Base-by-base conservation (phyloP, 2,329 filamentous ascomycete species). In the Achaetomium macrosporum region DNA sequence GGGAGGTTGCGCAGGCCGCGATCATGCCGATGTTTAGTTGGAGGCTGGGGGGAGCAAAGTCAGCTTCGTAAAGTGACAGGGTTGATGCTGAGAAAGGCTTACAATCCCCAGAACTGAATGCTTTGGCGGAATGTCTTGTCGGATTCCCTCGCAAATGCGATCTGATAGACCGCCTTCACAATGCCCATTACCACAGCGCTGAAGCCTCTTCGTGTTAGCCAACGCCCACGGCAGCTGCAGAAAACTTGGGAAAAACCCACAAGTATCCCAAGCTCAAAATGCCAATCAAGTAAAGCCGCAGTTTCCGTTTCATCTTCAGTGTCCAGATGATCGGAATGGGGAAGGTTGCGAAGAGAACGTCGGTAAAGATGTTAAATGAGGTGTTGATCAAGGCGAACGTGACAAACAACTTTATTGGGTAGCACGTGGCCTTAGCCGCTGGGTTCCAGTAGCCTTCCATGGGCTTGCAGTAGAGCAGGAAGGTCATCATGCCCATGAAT, bases 261-360 rank as follows among this genome's bases (percentile, higher is more conserved):
- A 72, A 60, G 53, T 73, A 73, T 30, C 73, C 73, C 17, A 75
- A 61, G 44, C 70, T 69, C 5, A 75, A 61, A 49, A 76, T 69
- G 1, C 57, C 63, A 19, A 73, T 66, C 11, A 76, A 59, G 19
- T 73, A 73, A 0, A 74, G 19, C 17, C 68, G 65, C 1, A 66
- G 66, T 13, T 65, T 64, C n/a, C 60, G 59, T 57, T 69, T 70
- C 61, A 71, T 66, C 50, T 74, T 68, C n/a, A 74, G 59, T 7
- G 61, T 59, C 66, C 69, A 71, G 45, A 75, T 70, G 50, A 75
- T 66, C 2, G 70, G 68, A 1, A 73, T 63, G 1, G 73, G 72
- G 16, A 74, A 61, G 1, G 69, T 66, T 0, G 71, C 72, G 35
- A 74, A 72, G n/a, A 68, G 62, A 8, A 73, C 63, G 48, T 75